A percentile compares a stretch with the other conserved stretches of the same genome.
These are phyloP conservation scores for Calonectria hongkongensis DNA, from an alignment of 2,329 filamentous ascomycete genomes.

Conservation along the genomic window DNA sequence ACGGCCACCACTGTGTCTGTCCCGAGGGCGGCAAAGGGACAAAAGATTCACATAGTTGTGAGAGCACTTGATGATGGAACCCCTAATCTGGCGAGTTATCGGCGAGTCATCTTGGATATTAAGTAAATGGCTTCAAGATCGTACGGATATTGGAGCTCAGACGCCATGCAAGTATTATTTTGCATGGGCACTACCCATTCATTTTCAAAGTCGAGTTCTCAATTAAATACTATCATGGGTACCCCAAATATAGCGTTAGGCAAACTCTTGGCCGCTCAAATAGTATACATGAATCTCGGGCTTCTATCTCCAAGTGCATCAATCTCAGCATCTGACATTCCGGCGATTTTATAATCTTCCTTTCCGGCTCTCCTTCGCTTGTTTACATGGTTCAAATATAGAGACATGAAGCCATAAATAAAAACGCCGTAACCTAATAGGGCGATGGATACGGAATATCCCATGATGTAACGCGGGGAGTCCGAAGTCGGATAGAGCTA, in stretches of 20 bases:
- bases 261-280: background rate
- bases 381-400: slow-evolving; percentile 32
- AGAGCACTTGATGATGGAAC: slow-evolving; percentile 9
- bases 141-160: no score
- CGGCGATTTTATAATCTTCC: slow-evolving; percentile 35
- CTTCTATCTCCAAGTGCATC: slow-evolving; percentile 37
- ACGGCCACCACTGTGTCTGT: background rate
- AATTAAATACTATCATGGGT: background rate
- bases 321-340: slow-evolving; percentile 33
- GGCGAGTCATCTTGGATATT: slow-evolving; percentile 18
- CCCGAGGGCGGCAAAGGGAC: background rate
- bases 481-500: slow-evolving; percentile 35
- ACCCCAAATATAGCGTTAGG: background rate
- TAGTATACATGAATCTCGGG: slow-evolving; percentile 36
- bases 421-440: slow-evolving; percentile 29
- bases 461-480: slow-evolving; percentile 33
- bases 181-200: no score
- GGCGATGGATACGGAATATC: slow-evolving; percentile 36
- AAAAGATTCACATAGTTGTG: slow-evolving; percentile 2
- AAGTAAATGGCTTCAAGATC: background rate
- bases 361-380: slow-evolving; percentile 32
- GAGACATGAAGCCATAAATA: slow-evolving; percentile 35
- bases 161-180: no score
- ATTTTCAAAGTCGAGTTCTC: no score
- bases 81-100: slow-evolving; percentile 5